Percentiles rank a stretch among this genome's conserved stretches.
Conservation (phyloP, 345 rosid species). For the Rhizophora apiculata region DNA sequence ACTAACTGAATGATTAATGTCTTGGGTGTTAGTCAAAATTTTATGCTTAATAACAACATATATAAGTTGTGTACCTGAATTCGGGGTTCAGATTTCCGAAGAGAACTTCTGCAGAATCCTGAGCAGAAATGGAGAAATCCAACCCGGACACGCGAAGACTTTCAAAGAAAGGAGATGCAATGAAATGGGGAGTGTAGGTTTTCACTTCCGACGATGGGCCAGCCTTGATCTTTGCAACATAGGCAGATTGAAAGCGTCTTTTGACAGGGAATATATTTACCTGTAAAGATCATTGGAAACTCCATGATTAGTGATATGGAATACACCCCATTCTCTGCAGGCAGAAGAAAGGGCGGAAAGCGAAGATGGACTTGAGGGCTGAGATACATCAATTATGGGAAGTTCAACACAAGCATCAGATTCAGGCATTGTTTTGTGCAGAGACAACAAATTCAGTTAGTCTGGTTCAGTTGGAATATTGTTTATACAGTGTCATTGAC, state of each 20-base stretch:
- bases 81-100: slow-evolving; percentile 7
- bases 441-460: background rate
- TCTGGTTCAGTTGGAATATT: slow-evolving; percentile 16
- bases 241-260: slow-evolving; percentile 16
- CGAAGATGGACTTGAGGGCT: slow-evolving; percentile 13
- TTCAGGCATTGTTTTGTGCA: slow-evolving; percentile 13
- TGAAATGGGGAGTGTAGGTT: slow-evolving; percentile 24
- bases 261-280: slow-evolving; percentile 15
- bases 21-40: no score
- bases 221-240: slow-evolving; percentile 8
- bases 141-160: slow-evolving; percentile 25
- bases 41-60: no score
- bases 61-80: slow-evolving; percentile 12
- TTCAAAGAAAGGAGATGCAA: slow-evolving; percentile 27
- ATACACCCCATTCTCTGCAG: slow-evolving; percentile 30
- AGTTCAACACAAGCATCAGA: slow-evolving; percentile 8
- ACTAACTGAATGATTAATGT: no score
- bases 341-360: slow-evolving; percentile 17
- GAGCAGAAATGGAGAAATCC: slow-evolving; percentile 21
- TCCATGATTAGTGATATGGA: slow-evolving; percentile 25
- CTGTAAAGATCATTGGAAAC: slow-evolving; percentile 16
- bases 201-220: slow-evolving; percentile 11
- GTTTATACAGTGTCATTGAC: no score
- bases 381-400: slow-evolving; percentile 19
- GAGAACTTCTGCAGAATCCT: slow-evolving; percentile 6